Base-by-base conservation (phyloP, 495 filamentous ascomycete genomes). In the Talaromyces ruber region DNA sequence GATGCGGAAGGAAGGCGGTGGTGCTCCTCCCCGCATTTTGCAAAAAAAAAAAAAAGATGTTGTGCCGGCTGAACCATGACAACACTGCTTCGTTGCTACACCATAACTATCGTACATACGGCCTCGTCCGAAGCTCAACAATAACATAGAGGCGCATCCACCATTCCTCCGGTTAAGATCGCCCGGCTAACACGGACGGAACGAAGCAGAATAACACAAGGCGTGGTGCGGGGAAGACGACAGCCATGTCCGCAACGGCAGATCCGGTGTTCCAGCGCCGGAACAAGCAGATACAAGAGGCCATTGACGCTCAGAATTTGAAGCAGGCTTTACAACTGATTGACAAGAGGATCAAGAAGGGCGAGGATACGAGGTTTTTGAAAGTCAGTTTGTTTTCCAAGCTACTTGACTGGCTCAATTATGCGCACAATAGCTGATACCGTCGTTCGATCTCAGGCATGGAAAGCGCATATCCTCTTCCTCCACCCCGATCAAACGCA, bases 301-400 rank as follows among this genome's bases (percentile, higher is more conserved):
- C 82, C 28, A 78, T 86, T 71, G 80, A 85, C 63, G 71, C 70
- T 34, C 76, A 78, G 62, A 79, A 83, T 66, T 72, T 80, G 68
- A 84, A 85, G 68, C 82, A 83, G 66, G 84, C 84, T 18, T 65
- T 86, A 54, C 81, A 84, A 67, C 72, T 85, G 18, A 81, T 82
- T 61, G 82, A 85, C 60, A 84, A 84, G 63, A 80, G 81, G 50
- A 74, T 83, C 50, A 86, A 85, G 67, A 86, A 84, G 62, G 81
- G 84, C 43, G 84, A 86, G 63, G 76, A 82, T 58, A 76, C 74
- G 0, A 64, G 66, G 12, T 80, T 79, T 59, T 43, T 80, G 30
- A 76, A 66, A 60, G 77, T 74, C 61, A 64, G 68, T 52, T 14
- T 28, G 37, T 64, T 16, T 25, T 30, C 16, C 30, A 18, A 45